Conservation (phyloP, 345 rosid species). For the Microthlaspi erraticum region DNA sequence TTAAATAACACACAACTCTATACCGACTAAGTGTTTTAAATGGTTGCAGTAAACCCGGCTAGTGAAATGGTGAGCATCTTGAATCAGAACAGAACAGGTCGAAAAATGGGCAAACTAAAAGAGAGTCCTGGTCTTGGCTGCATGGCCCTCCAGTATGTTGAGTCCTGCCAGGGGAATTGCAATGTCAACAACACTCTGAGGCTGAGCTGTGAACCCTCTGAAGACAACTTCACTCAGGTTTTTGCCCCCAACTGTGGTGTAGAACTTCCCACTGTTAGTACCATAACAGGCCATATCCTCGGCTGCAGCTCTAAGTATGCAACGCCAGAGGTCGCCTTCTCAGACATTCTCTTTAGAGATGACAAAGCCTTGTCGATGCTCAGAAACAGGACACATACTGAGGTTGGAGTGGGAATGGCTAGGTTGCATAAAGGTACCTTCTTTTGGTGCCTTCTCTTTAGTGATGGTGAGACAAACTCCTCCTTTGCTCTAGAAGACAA, state of each 20-base stretch:
- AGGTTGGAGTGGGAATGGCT: conserved; percentile 77
- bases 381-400: conserved; percentile 65
- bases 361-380: conserved; percentile 52
- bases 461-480: conserved; percentile 61
- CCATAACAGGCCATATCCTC: conserved; percentile 72
- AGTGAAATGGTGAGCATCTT: conserved; percentile 73
- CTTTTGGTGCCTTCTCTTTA: conserved; percentile 78
- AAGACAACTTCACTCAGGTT: conserved; percentile 74
- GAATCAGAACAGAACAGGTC: conserved; percentile 71
- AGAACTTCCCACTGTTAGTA: conserved; percentile 74
- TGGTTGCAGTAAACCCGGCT: conserved; percentile 71
- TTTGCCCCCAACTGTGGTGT: conserved; percentile 89
- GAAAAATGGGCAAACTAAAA: conserved; percentile 56
- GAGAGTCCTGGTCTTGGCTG: conserved; percentile 91
- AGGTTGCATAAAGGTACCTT: conserved; percentile 63
- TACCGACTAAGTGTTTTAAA: conserved; percentile 6
- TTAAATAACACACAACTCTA: not conserved
- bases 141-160: conserved; percentile 81
- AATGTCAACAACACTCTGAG: conserved; percentile 50
- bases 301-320: conserved; percentile 74
- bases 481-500: conserved; percentile 78
- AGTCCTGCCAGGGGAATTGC: conserved; percentile 76
- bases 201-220: conserved; percentile 66
- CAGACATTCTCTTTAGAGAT: conserved; percentile 67
- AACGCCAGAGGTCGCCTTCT: conserved; percentile 61